Percentiles rank a stretch among this genome's conserved stretches.
Conservation (phyloP, 176 grass and related monocot species). For the Paspalum notatum region DNA sequence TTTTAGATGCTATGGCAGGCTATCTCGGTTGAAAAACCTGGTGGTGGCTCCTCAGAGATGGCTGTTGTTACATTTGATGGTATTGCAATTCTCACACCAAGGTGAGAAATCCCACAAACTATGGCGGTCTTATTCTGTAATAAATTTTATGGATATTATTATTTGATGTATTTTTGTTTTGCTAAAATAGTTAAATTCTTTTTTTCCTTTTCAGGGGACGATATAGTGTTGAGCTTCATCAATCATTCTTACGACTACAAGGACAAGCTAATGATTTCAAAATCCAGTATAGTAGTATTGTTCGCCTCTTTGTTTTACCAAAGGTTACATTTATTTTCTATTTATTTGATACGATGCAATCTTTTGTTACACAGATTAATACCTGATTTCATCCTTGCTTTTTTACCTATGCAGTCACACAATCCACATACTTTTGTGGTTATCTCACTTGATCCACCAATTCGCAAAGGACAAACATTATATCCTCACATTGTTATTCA, state of each 20-base stretch:
- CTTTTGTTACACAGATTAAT: conserved; percentile 37
- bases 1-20: conserved; percentile 83
- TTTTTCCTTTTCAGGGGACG: conserved; percentile 63
- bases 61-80: conserved; percentile 91
- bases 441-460: conserved; percentile 93
- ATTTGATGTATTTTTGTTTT: conserved; percentile 30
- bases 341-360: conserved; percentile 10
- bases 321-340: conserved; percentile 65
- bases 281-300: conserved; percentile 94
- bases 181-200: conserved; percentile 14
- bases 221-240: conserved; percentile 87
- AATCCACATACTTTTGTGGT: conserved; percentile 98
- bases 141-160: not conserved
- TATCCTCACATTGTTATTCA: conserved; percentile 99
- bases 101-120: conserved; percentile 49
- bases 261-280: conserved; percentile 99
- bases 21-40: conserved; percentile 56
- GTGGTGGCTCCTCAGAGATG: conserved; percentile 74
- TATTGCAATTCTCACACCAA: conserved; percentile 95
- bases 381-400: conserved; percentile 33
- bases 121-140: not conserved
- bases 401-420: conserved; percentile 64
- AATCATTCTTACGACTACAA: conserved; percentile 87
- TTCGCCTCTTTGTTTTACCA: conserved; percentile 86
- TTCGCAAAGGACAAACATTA: conserved; percentile 93